Percentiles rank a stretch among this genome's conserved stretches.
These are phyloP conservation scores for Penicillium lividum DNA, from an alignment of 495 filamentous ascomycete genomes.

Conservation along the genomic window DNA sequence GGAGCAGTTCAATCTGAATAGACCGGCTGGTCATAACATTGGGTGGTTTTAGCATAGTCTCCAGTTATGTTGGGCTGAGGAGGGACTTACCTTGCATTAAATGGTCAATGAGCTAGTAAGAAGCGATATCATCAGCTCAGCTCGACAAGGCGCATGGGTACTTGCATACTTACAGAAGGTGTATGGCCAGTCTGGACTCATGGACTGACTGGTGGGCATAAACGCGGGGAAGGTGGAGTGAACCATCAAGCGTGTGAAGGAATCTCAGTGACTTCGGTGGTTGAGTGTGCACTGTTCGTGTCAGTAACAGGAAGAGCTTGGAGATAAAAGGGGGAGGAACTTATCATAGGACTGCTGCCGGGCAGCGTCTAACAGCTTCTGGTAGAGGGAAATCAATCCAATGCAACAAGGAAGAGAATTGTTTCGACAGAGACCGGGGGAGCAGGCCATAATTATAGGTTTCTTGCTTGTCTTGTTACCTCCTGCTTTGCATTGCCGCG, in stretches of 20 bases:
- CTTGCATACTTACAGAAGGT: neutral
- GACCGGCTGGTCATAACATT: constrained; percentile 6
- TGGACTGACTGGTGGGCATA: neutral
- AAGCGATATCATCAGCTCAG: neutral
- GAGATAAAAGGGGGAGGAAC: too few relatives aligned
- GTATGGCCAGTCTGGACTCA: neutral
- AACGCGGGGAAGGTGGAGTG: neutral
- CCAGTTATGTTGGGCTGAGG: neutral
- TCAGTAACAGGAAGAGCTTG: too few relatives aligned
- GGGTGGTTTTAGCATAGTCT: neutral
- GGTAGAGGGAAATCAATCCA: too few relatives aligned
- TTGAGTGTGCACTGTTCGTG: neutral
- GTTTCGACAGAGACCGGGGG: too few relatives aligned
- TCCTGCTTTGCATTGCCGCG: too few relatives aligned
- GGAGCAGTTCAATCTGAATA: neutral
- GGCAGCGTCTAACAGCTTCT: too few relatives aligned
- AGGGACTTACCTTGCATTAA: neutral
- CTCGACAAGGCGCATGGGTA: constrained; percentile 1
- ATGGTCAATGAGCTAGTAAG: constrained; percentile 4
- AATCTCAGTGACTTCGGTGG: neutral
- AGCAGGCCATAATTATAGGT: too few relatives aligned
- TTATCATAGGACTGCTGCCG: too few relatives aligned
- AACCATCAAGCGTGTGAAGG: neutral
- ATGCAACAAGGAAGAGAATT: too few relatives aligned
- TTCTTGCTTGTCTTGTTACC: too few relatives aligned